Evolutionary conservation across 2,329 filamentous ascomycete genomes (phyloP).

Genomic region (Phaeophleospora eucalypticola): DNA sequence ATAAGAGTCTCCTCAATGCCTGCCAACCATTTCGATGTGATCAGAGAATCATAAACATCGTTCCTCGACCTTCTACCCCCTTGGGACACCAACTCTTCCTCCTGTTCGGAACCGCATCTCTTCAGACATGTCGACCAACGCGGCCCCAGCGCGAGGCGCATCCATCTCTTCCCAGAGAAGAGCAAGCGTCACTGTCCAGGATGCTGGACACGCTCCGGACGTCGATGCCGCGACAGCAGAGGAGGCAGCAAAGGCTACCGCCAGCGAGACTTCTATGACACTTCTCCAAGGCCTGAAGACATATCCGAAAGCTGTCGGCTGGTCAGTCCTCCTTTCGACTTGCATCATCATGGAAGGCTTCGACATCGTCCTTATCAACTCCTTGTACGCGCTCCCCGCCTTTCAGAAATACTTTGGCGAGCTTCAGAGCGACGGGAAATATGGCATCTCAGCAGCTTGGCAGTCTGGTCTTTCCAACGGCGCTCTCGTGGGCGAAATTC

Average conservation of each 20-base stretch:
- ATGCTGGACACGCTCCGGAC: slow-evolving; percentile 9
- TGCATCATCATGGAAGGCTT: slow-evolving; percentile 42
- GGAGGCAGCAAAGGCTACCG: slow-evolving; percentile 28
- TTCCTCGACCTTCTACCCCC: no score
- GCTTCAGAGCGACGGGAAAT: slow-evolving; percentile 35
- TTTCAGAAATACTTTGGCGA: slow-evolving; percentile 40
- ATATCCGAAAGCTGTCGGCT: slow-evolving; percentile 36
- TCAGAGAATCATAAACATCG: no score
- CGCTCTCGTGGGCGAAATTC: slow-evolving; percentile 58
- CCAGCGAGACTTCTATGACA: slow-evolving; percentile 34
- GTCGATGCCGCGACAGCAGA: slow-evolving; percentile 19
- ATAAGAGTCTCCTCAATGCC: no score
- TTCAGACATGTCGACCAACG: slow-evolving; percentile 4
- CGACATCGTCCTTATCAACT: slow-evolving; percentile 36
- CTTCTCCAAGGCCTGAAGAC: slow-evolving; percentile 30
- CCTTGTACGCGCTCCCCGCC: slow-evolving; percentile 32
- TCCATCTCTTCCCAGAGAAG: slow-evolving; percentile 3
- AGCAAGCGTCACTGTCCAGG: slow-evolving; percentile 12
- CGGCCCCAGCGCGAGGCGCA: not conserved
- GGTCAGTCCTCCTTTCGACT: slow-evolving; percentile 36
- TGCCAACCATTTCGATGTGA: no score
- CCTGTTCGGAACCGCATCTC: not conserved
- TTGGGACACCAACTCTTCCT: no score
- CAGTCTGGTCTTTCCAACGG: slow-evolving; percentile 56
- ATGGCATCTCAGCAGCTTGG: slow-evolving; percentile 53